Conservation (phyloP, 805 yeast genomes). For the Saccharomycodes ludwigii region DNA sequence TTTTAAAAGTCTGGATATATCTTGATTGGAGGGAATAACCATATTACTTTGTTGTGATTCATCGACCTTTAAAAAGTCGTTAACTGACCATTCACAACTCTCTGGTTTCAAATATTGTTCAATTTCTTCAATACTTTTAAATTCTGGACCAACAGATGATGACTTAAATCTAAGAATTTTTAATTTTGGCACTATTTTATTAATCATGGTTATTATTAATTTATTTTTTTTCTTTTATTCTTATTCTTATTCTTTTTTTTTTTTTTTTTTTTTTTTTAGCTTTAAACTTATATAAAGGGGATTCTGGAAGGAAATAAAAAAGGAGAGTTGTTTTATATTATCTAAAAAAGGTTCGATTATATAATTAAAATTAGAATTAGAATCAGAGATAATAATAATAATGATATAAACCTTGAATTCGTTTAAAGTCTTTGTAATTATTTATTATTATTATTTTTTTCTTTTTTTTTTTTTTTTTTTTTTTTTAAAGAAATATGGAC, state of each 20-base stretch:
- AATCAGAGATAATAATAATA: too few species aligned
- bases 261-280: neutral
- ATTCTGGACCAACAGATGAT: conserved; percentile 11
- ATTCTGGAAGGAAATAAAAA: neutral
- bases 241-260: too few species aligned
- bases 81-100: conserved; percentile 15
- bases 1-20: conserved; percentile 25
- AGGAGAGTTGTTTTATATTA: too few species aligned
- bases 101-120: conserved; percentile 12
- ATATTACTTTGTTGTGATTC: conserved; percentile 7
- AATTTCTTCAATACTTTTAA: conserved; percentile 16
- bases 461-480: too few species aligned
- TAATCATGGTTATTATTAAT: neutral
- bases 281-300: neutral
- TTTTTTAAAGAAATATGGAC: too few species aligned
- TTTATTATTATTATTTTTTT: too few species aligned
- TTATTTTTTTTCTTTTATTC: too few species aligned
- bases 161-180: too few species aligned
- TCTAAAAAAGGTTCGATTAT: too few species aligned
- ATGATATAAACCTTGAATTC: too few species aligned
- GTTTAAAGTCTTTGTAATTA: too few species aligned
- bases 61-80: conserved; percentile 11
- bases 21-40: conserved; percentile 7
- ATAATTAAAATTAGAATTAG: too few species aligned
- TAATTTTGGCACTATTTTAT: neutral